These are phyloP conservation scores for Verticillium tricorpus DNA, from an alignment of 2,329 filamentous ascomycete genomes.

Conservation along the genomic window DNA sequence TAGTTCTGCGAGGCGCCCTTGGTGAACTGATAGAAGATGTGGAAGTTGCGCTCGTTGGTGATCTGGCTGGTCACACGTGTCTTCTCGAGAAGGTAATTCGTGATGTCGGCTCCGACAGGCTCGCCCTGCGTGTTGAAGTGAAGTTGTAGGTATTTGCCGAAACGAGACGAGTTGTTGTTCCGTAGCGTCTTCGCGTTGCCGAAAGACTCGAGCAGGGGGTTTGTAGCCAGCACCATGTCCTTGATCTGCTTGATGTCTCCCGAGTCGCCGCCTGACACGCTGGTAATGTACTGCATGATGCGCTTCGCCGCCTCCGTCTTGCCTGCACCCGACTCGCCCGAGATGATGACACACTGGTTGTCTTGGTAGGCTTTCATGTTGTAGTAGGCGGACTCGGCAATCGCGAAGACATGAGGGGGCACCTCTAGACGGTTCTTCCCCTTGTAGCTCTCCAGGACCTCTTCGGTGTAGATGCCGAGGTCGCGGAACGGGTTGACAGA, in stretches of 20 bases:
- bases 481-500: constrained; percentile 98
- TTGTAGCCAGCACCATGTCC: constrained; percentile 98
- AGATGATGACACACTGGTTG: constrained; percentile 99
- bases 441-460: constrained; percentile 87
- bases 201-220: constrained; percentile 93
- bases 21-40: constrained; percentile 99
- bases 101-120: constrained; percentile 94
- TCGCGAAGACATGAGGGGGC: constrained; percentile 94
- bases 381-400: constrained; percentile 94
- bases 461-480: constrained; percentile 94
- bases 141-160: constrained; percentile 97
- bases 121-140: constrained; percentile 91
- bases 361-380: constrained; percentile 99
- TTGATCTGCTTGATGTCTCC: constrained; percentile 94
- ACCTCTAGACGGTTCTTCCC: constrained; percentile 96
- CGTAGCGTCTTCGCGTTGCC: constrained; percentile 96
- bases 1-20: constrained; percentile 89
- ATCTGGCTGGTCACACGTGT: constrained; percentile 94
- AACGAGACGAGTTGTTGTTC: constrained; percentile 98
- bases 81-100: constrained; percentile 96
- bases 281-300: constrained; percentile 99
- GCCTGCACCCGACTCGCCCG: constrained; percentile 93
- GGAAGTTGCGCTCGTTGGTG: constrained; percentile 92
- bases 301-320: constrained; percentile 98
- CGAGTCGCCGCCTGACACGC: constrained; percentile 79